phyloP scores from a whole-genome alignment of 2,329 filamentous ascomycete species.

The Ilyonectria robusta region DNA sequence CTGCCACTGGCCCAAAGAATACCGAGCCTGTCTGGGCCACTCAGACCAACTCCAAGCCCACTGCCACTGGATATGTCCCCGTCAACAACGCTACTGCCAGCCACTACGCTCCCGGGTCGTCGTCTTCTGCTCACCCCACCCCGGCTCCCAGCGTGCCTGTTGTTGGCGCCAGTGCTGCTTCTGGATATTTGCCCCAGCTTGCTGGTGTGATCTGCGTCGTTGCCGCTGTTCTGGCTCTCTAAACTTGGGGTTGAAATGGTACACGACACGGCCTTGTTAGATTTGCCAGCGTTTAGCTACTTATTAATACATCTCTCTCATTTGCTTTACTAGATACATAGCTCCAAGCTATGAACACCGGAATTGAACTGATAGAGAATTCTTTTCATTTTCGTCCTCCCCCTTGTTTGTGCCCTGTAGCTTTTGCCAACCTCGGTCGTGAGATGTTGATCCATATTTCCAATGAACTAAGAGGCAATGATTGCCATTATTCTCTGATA shows the following conservation, averaged over 20 bases:
- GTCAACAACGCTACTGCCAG: slow-evolving; percentile 6
- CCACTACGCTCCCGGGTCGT: background rate
- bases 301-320: no score
- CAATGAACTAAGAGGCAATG: slow-evolving; percentile 9
- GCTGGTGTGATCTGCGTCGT: slow-evolving; percentile 3
- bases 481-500: background rate
- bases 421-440: slow-evolving; percentile 10
- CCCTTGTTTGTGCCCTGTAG: background rate
- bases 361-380: background rate
- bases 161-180: slow-evolving; percentile 15
- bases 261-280: background rate
- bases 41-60: background rate
- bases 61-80: background rate
- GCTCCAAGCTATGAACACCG: background rate
- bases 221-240: slow-evolving; percentile 7
- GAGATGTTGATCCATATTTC: slow-evolving; percentile 10
- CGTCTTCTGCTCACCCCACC: slow-evolving; percentile 1
- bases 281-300: background rate
- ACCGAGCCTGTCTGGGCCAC: slow-evolving; percentile 1
- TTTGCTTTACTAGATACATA: background rate
- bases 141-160: slow-evolving; percentile 11
- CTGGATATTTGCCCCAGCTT: slow-evolving; percentile 6
- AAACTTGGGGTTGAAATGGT: background rate
- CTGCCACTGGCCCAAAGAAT: slow-evolving; percentile 1
- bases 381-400: background rate